A percentile compares a stretch with the other conserved stretches of the same genome.
phyloP scores from a whole-genome alignment of 139 green algal genomes.

The Desmodesmus armatus region DNA sequence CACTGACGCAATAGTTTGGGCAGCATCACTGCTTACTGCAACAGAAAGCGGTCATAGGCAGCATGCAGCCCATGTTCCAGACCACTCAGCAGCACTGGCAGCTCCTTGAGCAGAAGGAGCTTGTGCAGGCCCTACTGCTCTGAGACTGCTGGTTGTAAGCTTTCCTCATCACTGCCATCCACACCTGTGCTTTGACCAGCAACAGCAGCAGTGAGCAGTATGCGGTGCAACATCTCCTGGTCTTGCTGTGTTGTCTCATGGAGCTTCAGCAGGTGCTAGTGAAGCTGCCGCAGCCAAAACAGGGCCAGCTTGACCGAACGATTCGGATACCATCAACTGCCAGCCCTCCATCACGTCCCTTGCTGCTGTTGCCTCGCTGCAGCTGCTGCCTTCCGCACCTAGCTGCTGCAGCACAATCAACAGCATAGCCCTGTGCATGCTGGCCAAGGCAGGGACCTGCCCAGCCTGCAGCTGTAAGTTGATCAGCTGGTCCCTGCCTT shows the following conservation, averaged over 20 bases:
- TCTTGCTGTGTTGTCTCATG: neutral
- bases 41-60: slow-evolving; percentile 18
- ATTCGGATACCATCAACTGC: neutral
- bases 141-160: neutral
- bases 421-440: no score
- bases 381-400: no score
- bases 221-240: no score
- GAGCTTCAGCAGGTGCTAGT: slow-evolving; percentile 28
- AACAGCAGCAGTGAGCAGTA: neutral
- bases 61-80: neutral
- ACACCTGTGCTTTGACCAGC: neutral
- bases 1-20: neutral
- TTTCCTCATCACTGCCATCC: neutral
- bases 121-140: no score
- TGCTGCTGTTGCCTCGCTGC: neutral
- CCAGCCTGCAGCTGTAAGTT: no score
- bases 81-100: neutral
- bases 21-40: neutral
- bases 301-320: neutral
- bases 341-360: neutral
- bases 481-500: no score
- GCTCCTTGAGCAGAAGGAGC: no score
- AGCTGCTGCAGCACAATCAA: no score
- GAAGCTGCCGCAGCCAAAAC: slow-evolving; percentile 13
- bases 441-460: no score